A percentile compares a stretch with the other conserved stretches of the same genome.
These are phyloP conservation scores for Clavaria fumosa DNA, from an alignment of 768 basidiomycete species.

Conservation along the genomic window DNA sequence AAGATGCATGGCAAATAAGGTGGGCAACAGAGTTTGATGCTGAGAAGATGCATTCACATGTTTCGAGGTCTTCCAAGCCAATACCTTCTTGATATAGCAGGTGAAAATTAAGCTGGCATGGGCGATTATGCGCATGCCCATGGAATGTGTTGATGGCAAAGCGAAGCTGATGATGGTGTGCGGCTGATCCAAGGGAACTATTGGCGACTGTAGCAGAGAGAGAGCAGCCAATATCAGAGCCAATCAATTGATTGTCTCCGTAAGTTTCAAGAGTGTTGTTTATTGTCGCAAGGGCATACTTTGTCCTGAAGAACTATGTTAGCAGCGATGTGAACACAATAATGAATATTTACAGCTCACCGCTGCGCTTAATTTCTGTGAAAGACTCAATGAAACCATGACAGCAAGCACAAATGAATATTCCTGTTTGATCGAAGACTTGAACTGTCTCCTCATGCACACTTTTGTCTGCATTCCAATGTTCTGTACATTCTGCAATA, in stretches of 20 bases:
- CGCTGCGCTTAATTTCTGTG: too few relatives aligned
- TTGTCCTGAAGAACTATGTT: too few relatives aligned
- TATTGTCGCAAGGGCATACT: constrained; percentile 16
- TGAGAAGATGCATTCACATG: constrained; percentile 11
- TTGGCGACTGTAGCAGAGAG: constrained; percentile 13
- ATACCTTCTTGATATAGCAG: constrained; percentile 12
- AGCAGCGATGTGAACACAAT: too few relatives aligned
- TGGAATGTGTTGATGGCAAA: constrained; percentile 15
- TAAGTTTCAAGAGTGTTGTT: constrained; percentile 12
- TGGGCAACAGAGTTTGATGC: constrained; percentile 12
- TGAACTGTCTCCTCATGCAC: too few relatives aligned
- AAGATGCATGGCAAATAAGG: constrained; percentile 8
- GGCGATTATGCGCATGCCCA: constrained; percentile 17
- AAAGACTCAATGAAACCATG: too few relatives aligned
- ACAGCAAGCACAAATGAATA: too few relatives aligned
- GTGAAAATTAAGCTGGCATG: constrained; percentile 15
- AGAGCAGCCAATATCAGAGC: constrained; percentile 20
- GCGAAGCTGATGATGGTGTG: constrained; percentile 3
- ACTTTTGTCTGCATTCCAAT: too few relatives aligned
- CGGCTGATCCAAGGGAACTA: constrained; percentile 13
- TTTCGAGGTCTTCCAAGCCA: constrained; percentile 16
- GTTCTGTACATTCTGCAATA: too few relatives aligned
- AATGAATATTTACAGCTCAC: too few relatives aligned
- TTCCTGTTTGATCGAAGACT: too few relatives aligned
- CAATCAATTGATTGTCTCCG: constrained; percentile 11